Base-by-base conservation (phyloP, 805 yeast species). In the Wickerhamomyces alni region DNA sequence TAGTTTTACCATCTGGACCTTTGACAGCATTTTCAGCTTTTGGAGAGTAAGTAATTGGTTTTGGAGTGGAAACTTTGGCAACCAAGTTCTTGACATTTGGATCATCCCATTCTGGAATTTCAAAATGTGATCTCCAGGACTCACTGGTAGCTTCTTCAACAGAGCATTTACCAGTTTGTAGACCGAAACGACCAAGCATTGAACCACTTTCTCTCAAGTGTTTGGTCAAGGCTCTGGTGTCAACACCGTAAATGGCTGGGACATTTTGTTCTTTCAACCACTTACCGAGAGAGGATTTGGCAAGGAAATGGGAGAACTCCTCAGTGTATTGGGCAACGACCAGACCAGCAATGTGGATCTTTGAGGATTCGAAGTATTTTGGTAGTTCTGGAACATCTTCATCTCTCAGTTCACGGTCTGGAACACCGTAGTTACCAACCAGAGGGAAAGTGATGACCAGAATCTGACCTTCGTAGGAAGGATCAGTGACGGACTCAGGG, bases 361-460 rank as follows among this genome's bases (percentile, higher is more conserved):
- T 80, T 65, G 72, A 78, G 46, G 96, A 86, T 72, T 93, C 99
- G 58, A 93, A 93, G 69, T 89, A 86, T 61, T 82, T 82, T 57
- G 98, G 98, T 47, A 93, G 64, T 40, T 75, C 72, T 35, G 82
- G 78, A 39, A 82, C 77, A 47, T 81, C 68, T 41, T 84, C 95
- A 58, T 87, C 95, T 62, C 70, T 72, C 57, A 74, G 67, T 46
- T 77, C 69, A 55, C 91, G 81, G 63, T 87, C 95, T 46, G 99
- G 99, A 41, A 93, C 99, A 79, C 99, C 99, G 66, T 93, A 93
- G 72, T 93, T 93, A 62, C 99, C 99, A 37, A 93, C 95, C 55
- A 93, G 73, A 21, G 99, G 99, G 65, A 81, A 93, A 39, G 99
- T 93, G 65, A 93, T 85, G 48, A 93, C 97, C 62, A 93, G 70